Conservation (phyloP, 495 filamentous ascomycete genomes). For the Platismatia glauca region DNA sequence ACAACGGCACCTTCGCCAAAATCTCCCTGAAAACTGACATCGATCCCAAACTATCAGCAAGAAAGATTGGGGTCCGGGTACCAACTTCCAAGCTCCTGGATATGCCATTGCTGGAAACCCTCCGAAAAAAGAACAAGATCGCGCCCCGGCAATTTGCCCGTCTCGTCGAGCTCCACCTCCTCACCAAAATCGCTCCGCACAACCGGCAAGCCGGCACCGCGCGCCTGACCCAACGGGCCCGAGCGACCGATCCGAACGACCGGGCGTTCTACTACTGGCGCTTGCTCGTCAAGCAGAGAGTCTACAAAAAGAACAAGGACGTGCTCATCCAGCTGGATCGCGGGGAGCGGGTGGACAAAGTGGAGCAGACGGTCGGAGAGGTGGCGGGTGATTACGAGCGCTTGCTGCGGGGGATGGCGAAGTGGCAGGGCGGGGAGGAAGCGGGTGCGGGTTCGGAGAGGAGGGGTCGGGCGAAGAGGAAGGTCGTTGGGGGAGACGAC, state of each 20-base stretch:
- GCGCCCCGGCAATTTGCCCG: conserved; percentile 78
- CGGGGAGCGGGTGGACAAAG: conserved; percentile 65
- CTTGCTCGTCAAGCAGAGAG: conserved; percentile 68
- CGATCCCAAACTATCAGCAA: conserved; percentile 32
- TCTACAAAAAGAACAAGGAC: conserved; percentile 72
- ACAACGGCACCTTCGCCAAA: conserved; percentile 34
- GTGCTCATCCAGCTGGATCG: conserved; percentile 69
- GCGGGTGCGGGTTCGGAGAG: conserved; percentile 15
- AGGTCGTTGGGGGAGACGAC: conserved; percentile 20
- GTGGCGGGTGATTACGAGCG: conserved; percentile 78
- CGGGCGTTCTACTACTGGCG: conserved; percentile 71
- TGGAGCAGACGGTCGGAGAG: conserved; percentile 65
- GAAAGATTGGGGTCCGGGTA: conserved; percentile 37
- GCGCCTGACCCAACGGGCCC: conserved; percentile 49
- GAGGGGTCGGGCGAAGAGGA: conserved; percentile 24
- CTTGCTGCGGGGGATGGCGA: conserved; percentile 47
- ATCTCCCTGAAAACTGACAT: conserved; percentile 38
- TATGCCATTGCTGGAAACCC: conserved; percentile 42
- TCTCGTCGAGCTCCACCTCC: conserved; percentile 80
- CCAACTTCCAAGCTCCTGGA: conserved; percentile 59
- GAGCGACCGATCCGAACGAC: conserved; percentile 46
- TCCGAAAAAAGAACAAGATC: conserved; percentile 66
- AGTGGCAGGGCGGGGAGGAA: conserved; percentile 30
- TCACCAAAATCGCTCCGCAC: conserved; percentile 57
- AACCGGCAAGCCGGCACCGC: conserved; percentile 48